Evolutionary conservation across 108 stramenopile genomes (phyloP).

Genomic region (Epithemia pelagica): DNA sequence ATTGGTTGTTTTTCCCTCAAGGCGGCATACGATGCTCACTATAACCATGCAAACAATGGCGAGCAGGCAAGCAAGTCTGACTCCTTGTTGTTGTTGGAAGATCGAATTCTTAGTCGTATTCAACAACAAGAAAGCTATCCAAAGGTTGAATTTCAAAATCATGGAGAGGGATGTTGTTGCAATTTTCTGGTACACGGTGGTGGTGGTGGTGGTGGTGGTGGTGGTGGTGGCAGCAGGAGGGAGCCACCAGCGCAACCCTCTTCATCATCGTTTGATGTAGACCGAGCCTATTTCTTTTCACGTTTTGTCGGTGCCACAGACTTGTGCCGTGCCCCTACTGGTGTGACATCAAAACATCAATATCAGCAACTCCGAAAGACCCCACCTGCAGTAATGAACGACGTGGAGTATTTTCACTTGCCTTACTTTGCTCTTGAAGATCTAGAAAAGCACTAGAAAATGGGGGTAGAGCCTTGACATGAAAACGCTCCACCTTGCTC

Average conservation of each 20-base stretch:
- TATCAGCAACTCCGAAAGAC: neutral
- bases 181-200: constrained; percentile 9
- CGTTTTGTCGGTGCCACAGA: constrained; percentile 6
- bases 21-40: neutral
- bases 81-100: neutral
- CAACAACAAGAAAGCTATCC: neutral
- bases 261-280: no score
- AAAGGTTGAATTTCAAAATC: constrained; percentile 1
- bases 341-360: neutral
- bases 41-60: no score
- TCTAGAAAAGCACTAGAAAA: no score
- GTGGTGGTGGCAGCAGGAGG: no score
- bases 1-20: neutral
- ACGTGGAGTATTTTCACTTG: neutral
- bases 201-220: neutral
- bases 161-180: constrained; percentile 8
- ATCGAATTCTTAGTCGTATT: neutral
- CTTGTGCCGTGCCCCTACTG: neutral
- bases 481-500: no score
- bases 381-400: neutral
- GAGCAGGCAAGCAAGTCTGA: no score
- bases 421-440: no score
- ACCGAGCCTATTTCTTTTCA: constrained; percentile 13
- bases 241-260: no score
- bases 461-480: no score